Evolutionary conservation across 345 rosid genomes (phyloP).

Genomic region (Arabidopsis thaliana): TAIR10.1 NC_003075.7:11267501-11268000

Average conservation of each 20-base stretch:
- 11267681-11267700: conserved; percentile 69
- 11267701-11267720: conserved; percentile 83
- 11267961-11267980: conserved; percentile 65
- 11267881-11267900: conserved; percentile 87
- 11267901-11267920: conserved; percentile 79
- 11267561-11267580: background rate
- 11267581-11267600: background rate
- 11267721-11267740: conserved; percentile 79
- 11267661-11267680: conserved; percentile 59
- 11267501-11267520: conserved; percentile 21
- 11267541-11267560: background rate
- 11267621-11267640: background rate
- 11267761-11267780: conserved; percentile 61
- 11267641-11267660: background rate
- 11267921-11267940: conserved; percentile 78
- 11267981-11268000: conserved; percentile 76
- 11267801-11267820: background rate
- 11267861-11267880: conserved; percentile 76
- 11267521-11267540: background rate
- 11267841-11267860: conserved; percentile 3
- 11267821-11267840: background rate
- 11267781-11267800: background rate
- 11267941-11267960: conserved; percentile 79
- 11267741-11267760: conserved; percentile 72
- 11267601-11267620: background rate